These are phyloP conservation scores for Cutaneotrichosporon cutaneum DNA, from an alignment of 1,284 basidiomycete species.

Conservation along the genomic window DNA sequence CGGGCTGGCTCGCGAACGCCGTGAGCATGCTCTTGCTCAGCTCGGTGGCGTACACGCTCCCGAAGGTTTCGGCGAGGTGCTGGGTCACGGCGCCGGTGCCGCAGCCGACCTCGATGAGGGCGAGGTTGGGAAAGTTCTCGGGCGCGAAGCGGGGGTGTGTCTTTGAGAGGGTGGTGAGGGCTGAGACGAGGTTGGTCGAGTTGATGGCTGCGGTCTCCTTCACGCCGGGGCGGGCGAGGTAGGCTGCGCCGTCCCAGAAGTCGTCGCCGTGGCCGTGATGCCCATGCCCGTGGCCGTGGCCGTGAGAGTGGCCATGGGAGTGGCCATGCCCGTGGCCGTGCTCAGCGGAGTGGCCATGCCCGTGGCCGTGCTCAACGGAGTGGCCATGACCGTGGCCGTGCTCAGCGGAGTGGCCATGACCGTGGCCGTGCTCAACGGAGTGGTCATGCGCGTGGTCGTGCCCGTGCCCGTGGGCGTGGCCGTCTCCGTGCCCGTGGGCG, in stretches of 20 bases:
- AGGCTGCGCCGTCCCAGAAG: constrained; percentile 39
- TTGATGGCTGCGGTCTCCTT: constrained; percentile 30
- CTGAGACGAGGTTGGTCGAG: constrained; percentile 25
- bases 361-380: neutral
- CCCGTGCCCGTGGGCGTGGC: neutral
- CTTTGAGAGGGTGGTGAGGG: constrained; percentile 17
- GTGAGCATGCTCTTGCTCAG: constrained; percentile 37
- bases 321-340: neutral
- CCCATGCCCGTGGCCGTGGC: constrained; percentile 22
- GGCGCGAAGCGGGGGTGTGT: constrained; percentile 16
- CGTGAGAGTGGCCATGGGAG: constrained; percentile 15
- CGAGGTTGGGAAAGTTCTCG: constrained; percentile 17
- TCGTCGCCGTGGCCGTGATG: constrained; percentile 26
- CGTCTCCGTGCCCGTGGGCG: neutral
- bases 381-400: neutral
- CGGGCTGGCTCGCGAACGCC: constrained; percentile 23
- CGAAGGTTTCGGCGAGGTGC: constrained; percentile 30
- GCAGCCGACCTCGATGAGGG: constrained; percentile 40
- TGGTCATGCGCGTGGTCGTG: constrained; percentile 2
- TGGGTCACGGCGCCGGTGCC: constrained; percentile 43
- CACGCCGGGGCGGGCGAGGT: constrained; percentile 34
- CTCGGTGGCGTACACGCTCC: constrained; percentile 40
- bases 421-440: neutral
- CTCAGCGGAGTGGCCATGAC: neutral
- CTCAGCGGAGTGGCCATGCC: neutral